These are phyloP conservation scores for Choricystis sp. DNA, from an alignment of 139 green algal species.

Conservation along the genomic window DNA sequence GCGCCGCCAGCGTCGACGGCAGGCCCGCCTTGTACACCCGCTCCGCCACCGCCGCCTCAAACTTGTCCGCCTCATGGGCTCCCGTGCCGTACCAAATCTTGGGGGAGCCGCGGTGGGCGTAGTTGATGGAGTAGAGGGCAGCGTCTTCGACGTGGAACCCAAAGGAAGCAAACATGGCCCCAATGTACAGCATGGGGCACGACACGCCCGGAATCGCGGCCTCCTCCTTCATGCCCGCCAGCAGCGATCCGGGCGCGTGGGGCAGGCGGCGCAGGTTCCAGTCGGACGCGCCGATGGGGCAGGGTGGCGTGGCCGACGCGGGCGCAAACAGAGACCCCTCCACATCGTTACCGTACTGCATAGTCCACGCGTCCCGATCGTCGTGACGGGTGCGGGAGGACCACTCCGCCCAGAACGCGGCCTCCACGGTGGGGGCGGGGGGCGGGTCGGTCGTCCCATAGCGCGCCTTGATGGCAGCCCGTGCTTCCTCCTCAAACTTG, in stretches of 20 bases:
- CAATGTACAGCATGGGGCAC: conserved; percentile 74
- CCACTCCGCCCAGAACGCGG: conserved; percentile 8
- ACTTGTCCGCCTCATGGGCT: conserved; percentile 29
- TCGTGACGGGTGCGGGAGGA: background rate
- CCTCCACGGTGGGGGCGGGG: background rate
- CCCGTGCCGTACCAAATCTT: conserved; percentile 76
- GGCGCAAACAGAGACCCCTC: conserved; percentile 46
- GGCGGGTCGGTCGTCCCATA: conserved; percentile 5
- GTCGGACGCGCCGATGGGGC: conserved; percentile 17
- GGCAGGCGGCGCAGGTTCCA: conserved; percentile 37
- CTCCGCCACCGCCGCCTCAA: conserved; percentile 35
- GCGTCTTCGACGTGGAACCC: conserved; percentile 90
- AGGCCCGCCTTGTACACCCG: conserved; percentile 1
- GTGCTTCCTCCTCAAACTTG: conserved; percentile 22
- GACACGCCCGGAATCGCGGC: conserved; percentile 42
- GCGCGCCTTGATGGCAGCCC: conserved; percentile 2
- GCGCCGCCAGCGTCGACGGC: background rate
- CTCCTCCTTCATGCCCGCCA: conserved; percentile 7
- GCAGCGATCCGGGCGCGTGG: background rate
- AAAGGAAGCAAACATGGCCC: conserved; percentile 75
- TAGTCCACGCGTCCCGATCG: background rate
- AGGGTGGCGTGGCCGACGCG: background rate
- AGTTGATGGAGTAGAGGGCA: conserved; percentile 52
- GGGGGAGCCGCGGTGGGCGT: conserved; percentile 59
- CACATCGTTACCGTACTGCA: conserved; percentile 62